A percentile compares a stretch with the other conserved stretches of the same genome.
Conservation (phyloP, 2,329 filamentous ascomycete genomes). For the Hypoxylon sp. region DNA sequence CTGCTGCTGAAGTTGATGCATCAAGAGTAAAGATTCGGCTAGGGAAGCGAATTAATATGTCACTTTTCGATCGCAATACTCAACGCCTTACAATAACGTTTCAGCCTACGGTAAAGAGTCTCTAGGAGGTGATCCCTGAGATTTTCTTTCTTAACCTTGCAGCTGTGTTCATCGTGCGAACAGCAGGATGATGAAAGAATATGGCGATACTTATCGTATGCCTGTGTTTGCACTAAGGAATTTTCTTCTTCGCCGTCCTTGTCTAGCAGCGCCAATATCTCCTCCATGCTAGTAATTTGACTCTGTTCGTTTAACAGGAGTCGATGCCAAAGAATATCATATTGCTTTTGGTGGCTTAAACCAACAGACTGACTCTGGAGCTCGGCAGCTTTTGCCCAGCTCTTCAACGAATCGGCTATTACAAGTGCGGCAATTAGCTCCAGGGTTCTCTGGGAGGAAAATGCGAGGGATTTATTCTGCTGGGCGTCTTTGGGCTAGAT, state of each 20-base stretch:
- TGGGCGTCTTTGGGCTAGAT: neutral
- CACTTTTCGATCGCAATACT: neutral
- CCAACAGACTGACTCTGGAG: constrained; percentile 14
- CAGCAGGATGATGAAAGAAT: neutral
- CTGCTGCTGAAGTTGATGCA: constrained; percentile 10
- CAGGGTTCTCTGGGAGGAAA: neutral
- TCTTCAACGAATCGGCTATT: neutral
- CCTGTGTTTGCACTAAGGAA: neutral
- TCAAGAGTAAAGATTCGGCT: constrained; percentile 23
- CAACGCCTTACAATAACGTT: constrained; percentile 1
- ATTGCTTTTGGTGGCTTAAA: constrained; percentile 21
- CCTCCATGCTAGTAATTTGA: constrained; percentile 10
- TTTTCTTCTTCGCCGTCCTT: neutral
- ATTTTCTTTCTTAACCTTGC: neutral
- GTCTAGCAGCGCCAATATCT: constrained; percentile 9
- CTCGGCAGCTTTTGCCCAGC: constrained; percentile 17
- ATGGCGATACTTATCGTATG: neutral
- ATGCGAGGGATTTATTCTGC: neutral
- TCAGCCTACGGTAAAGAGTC: neutral
- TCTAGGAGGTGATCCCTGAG: constrained; percentile 2
- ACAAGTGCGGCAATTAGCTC: neutral
- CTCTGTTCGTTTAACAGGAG: constrained; percentile 14
- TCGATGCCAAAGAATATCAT: constrained; percentile 12
- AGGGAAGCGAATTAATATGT: neutral
- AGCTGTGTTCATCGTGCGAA: neutral